Base-by-base conservation (phyloP, 352 stramenopile species). In the Pythium folliculosum region DNA sequence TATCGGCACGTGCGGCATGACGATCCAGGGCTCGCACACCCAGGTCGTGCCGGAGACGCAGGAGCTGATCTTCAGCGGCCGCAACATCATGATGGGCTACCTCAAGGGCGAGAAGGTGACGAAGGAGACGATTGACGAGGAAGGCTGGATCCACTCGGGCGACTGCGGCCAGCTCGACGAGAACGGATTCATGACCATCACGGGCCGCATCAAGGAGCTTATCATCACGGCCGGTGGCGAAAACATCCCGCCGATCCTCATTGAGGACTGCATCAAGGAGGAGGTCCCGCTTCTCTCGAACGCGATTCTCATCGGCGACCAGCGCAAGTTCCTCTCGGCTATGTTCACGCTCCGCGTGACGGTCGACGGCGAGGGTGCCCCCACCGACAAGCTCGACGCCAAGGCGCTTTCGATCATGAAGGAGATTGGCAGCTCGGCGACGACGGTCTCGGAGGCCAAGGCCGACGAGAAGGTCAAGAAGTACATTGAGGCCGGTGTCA, bases 181-280 rank as follows among this genome's bases (percentile, higher is more conserved):
- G 27, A 77, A 94, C 43, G 90, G 94, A n/a, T 98, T 99, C 73
- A 89, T 98, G 80, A 82, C 73, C 48, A 98, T 99, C 63, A 99
- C 96, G 17, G 96, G 96, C 21, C 92, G 96, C 61, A 98, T 98
- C 78, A 99, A 99, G 76, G 96, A 99, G 75, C 70, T 98, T 21
- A 96, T 98, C 59, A 92, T 97, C 65, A 98, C 94, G 44, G 95
- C 96, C n/a, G 96, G 96, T 70, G 96, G 96, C 35, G 96, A 99
- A 72, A 99, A 99, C 77, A 87, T 99, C 16, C 81, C 96, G 21
- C 96, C 96, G 50, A 90, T 97, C 7, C 77, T 96, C 43, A 92
- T 98, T 66, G 94, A 98, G 62, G 86, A 98, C 69, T 83, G 80
- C 22, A 71, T 98, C 30, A 98, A 98, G 79, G 80, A 92, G 45